Evolutionary conservation across 202 grass and related monocot species (phyloP).

Genomic region (Panicum hallii): DNA sequence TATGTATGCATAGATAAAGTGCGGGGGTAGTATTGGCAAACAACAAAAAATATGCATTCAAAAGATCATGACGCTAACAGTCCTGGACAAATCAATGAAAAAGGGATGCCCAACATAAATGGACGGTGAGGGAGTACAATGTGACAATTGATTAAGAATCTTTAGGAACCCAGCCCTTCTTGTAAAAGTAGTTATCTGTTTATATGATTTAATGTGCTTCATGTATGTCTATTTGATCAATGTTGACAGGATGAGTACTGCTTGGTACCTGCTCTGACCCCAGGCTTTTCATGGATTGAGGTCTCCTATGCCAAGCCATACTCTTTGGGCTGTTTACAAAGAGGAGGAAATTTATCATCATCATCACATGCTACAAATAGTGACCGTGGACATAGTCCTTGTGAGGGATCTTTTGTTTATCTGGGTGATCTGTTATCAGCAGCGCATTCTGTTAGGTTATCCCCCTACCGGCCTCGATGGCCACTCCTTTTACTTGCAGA

Average conservation of each 20-base stretch:
- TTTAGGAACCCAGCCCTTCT: constrained; percentile 21
- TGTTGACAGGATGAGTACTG: constrained; percentile 75
- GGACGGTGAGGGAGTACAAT: background rate
- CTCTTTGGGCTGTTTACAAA: constrained; percentile 61
- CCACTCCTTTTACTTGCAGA: constrained; percentile 57
- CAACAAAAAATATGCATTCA: background rate
- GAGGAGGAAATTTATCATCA: constrained; percentile 51
- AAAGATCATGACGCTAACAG: background rate
- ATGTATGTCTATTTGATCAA: constrained; percentile 31
- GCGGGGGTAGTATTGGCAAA: background rate
- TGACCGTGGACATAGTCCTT: constrained; percentile 57
- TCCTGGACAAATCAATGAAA: background rate
- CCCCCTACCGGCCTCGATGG: constrained; percentile 73
- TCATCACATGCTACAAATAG: constrained; percentile 46
- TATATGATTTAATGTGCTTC: constrained; percentile 35
- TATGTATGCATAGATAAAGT: background rate
- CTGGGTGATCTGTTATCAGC: constrained; percentile 64
- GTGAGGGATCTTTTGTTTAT: constrained; percentile 83
- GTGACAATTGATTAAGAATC: constrained; percentile 19
- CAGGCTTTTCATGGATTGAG: constrained; percentile 87
- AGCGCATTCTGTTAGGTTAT: constrained; percentile 68
- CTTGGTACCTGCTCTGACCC: constrained; percentile 65
- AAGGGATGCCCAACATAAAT: background rate
- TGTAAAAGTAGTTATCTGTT: constrained; percentile 35
- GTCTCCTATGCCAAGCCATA: constrained; percentile 81